Base-by-base conservation (phyloP, 2,329 filamentous ascomycete genomes). In the Pseudogymnoascus sp. region DNA sequence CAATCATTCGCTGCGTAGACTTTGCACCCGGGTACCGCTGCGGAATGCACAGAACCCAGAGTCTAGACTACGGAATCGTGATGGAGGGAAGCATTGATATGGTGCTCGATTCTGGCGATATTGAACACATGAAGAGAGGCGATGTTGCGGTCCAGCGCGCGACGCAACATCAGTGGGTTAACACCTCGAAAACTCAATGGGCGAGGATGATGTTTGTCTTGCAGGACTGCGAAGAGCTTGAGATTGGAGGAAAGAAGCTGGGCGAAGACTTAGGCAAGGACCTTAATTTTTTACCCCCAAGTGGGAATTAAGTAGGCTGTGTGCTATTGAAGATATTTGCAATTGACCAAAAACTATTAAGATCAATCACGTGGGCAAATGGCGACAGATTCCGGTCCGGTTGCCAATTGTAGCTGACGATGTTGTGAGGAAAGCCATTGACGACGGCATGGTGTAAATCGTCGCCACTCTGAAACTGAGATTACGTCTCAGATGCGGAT, bases 251-350 rank as follows among this genome's bases (percentile, higher is more conserved):
- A 26, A 35, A 64, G 62, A 42, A 31, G 16, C 35, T 62, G 42
- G 56, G 47, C 35, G 64, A 65, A 31, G 59, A 65, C 44, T 29
- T 63, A 14, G 62, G 62, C 14, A 29, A 26, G n/a, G 7, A 29
- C 21, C n/a, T 37, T 24, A 29, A 16, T 13, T 33, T 16, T 7
- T 21, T 63, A n/a, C 62, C 29, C 8, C 21, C 29, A 16, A 63
- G 62, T 37, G 0, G 74, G 74, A 42, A 86, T 79, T 26, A 86
- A 71, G 29, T 77, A 77, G 1, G 77, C 72, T 14, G 84, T 77
- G 78, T 6, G 13, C 13, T 37, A 37, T 37, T 37, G 14, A 37
- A n/a, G 35, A 37, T 37, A 13, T n/a, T 33, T n/a, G 13, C 14
- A 29, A 29, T 29, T 29, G 26, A 29, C 19, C 19, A 19, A 19